Base-by-base conservation (phyloP, 768 basidiomycete genomes). In the Lentinula raphanica region DNA sequence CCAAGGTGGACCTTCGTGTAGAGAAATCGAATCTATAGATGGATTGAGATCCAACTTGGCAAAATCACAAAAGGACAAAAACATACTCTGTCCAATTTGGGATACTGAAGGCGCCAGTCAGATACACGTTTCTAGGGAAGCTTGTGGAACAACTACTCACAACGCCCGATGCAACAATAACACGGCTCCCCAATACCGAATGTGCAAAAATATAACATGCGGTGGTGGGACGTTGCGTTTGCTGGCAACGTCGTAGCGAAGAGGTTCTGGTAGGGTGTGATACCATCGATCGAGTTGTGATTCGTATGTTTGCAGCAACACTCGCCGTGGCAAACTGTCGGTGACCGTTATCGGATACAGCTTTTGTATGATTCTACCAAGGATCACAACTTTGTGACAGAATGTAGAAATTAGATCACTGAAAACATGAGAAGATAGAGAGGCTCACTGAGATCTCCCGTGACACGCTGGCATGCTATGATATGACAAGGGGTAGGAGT, bases 111-210 rank as follows among this genome's bases (percentile, higher is more conserved):
- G n/a, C 19, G 40, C n/a, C 19, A 42, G 40, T 42, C 9, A 59
- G 7, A 58, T 21, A 3, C 49, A 27, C 54, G 25, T 3, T 17
- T 3, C 54, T 35, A 32, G 44, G 46, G 46, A 45, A 6, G 45
- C 15, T 23, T 2, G 8, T 36, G 59, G 28, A 49, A 17, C n/a
- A n/a, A n/a, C 15, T 25, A 79, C 90, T 78, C 69, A 91, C 90
- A 90, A 92, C 15, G 87, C 88, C 53, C 90, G 80, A 68, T 92
- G 81, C 38, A 92, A 75, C 36, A 92, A 73, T 12, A 92, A 74
- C 4, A 92, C 85, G 17, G 87, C 78, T 6, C 82, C 83, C 83
- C 88, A 89, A 67, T 92, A 92, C 61, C 88, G 78, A 57, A 89
- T 77, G 63, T 92, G 87, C 40, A 92, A 72, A 46, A 83, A 78